Evolutionary conservation across 2,329 filamentous ascomycete genomes (phyloP).

Genomic region (Ophiostoma triangulosporum): DNA sequence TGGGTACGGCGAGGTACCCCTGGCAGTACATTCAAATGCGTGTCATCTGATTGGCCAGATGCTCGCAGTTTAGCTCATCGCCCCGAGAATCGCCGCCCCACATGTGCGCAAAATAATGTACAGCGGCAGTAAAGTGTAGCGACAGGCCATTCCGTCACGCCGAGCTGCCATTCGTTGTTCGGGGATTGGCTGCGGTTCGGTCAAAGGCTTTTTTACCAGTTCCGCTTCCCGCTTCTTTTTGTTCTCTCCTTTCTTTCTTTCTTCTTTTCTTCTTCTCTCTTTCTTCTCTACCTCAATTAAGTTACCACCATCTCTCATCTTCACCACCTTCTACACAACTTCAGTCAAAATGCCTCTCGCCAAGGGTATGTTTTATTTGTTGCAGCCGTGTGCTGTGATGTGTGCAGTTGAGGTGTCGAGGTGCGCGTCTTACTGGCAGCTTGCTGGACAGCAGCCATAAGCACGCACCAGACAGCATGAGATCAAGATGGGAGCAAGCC

Average conservation of each 20-base stretch:
- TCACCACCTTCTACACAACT: conserved; percentile 16
- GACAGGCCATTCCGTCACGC: background rate
- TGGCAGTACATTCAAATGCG: conserved; percentile 9
- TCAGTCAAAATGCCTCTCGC: conserved; percentile 28
- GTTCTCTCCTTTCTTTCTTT: background rate
- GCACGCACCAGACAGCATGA: background rate
- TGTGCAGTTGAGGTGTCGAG: too few species aligned
- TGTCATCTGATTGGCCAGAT: conserved; percentile 10
- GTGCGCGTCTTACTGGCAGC: too few species aligned
- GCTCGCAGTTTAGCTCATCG: background rate
- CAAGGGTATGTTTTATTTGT: conserved; percentile 27
- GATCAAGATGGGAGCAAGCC: too few species aligned
- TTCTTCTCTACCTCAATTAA: background rate
- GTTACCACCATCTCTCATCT: conserved; percentile 11
- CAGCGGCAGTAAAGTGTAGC: background rate
- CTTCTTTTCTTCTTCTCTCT: background rate
- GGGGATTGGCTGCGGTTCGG: background rate
- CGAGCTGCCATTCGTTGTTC: conserved; percentile 2
- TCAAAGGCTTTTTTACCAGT: background rate
- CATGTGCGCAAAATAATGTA: background rate
- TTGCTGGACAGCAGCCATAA: too few species aligned
- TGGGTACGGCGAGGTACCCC: conserved; percentile 1
- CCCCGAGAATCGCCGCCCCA: conserved; percentile 4
- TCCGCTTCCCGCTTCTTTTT: background rate
- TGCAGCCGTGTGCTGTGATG: background rate